Conservation (phyloP, 192 early-diverging fungal genomes). For the Backusella circina region DNA sequence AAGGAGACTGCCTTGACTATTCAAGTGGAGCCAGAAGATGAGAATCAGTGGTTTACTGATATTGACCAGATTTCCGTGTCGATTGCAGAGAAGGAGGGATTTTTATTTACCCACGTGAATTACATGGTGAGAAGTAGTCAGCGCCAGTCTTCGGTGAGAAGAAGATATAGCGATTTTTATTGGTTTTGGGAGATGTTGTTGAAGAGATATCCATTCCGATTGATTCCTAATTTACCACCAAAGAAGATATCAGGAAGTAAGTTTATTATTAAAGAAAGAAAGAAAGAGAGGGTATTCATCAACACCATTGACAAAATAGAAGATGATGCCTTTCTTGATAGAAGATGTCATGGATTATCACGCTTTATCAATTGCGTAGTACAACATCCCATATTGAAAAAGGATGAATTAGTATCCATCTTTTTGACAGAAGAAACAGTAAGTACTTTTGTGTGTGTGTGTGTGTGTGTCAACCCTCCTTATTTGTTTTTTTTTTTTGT, state of each 20-base stretch:
- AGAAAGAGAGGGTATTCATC: background rate
- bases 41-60: constrained; percentile 48
- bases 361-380: constrained; percentile 69
- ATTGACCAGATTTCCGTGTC: constrained; percentile 52
- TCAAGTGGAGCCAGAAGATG: background rate
- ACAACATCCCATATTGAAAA: constrained; percentile 67
- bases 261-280: background rate
- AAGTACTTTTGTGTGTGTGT: background rate
- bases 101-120: constrained; percentile 80
- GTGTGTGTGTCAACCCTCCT: background rate
- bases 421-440: constrained; percentile 69
- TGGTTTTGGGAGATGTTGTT: constrained; percentile 80
- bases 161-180: constrained; percentile 91
- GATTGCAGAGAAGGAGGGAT: constrained; percentile 49
- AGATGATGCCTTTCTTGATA: constrained; percentile 60
- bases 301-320: constrained; percentile 38
- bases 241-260: constrained; percentile 68
- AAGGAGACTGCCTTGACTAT: background rate
- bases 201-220: constrained; percentile 78
- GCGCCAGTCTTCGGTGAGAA: constrained; percentile 54
- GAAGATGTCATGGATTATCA: constrained; percentile 60
- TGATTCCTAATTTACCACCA: constrained; percentile 81
- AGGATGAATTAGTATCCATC: constrained; percentile 56
- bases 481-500: no score
- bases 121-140: constrained; percentile 75